These are phyloP conservation scores for Vanrija humicola DNA, from an alignment of 1,284 basidiomycete species.

Conservation along the genomic window DNA sequence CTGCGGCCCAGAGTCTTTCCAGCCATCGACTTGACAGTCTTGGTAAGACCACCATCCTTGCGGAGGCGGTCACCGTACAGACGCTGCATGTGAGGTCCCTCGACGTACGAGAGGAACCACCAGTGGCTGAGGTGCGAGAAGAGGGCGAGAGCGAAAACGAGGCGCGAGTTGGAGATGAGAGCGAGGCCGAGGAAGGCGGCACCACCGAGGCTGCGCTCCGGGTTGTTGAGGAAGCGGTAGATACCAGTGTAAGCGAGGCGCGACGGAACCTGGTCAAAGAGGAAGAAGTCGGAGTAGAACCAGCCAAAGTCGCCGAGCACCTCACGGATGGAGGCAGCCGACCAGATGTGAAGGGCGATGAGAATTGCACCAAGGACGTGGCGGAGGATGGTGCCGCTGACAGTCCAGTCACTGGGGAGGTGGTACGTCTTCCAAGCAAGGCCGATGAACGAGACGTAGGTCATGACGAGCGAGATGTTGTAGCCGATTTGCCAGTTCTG, in stretches of 20 bases:
- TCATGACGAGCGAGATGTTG: constrained; percentile 91
- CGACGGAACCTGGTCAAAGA: constrained; percentile 79
- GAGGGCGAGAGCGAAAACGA: constrained; percentile 79
- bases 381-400: constrained; percentile 81
- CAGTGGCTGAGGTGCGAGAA: constrained; percentile 77
- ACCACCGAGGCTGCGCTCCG: constrained; percentile 85
- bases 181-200: constrained; percentile 92
- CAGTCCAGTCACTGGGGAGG: constrained; percentile 75
- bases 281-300: constrained; percentile 98
- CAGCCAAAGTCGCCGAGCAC: constrained; percentile 92
- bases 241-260: constrained; percentile 94
- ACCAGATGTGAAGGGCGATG: constrained; percentile 86
- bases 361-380: constrained; percentile 82
- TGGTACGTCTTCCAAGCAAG: constrained; percentile 84
- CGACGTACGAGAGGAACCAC: constrained; percentile 86
- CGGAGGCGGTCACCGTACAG: constrained; percentile 88
- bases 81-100: constrained; percentile 95
- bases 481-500: constrained; percentile 91
- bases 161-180: constrained; percentile 81
- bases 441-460: constrained; percentile 77
- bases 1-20: constrained; percentile 53
- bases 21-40: constrained; percentile 89
- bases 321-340: constrained; percentile 81
- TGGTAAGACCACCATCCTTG: constrained; percentile 92
- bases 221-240: constrained; percentile 94